A percentile compares a stretch with the other conserved stretches of the same genome.
Evolutionary conservation across 2,329 filamentous ascomycete genomes (phyloP).

Genomic region (Westerdykella ornata): DNA sequence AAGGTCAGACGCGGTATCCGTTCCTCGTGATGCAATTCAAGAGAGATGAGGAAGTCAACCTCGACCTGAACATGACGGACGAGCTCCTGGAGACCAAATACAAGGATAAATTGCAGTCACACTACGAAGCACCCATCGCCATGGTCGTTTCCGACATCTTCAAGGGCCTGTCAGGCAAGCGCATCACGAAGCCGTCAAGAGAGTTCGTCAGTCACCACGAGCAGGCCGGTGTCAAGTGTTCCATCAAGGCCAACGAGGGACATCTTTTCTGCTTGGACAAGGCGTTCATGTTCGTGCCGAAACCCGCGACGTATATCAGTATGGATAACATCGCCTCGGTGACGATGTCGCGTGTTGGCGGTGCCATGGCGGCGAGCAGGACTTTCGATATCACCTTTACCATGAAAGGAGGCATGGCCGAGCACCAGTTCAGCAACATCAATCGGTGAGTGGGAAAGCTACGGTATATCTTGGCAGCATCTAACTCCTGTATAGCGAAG

Average conservation of each 20-base stretch:
- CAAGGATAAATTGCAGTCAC: conserved; percentile 77
- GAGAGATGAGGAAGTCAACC: conserved; percentile 91
- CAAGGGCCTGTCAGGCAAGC: conserved; percentile 88
- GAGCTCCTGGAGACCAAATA: conserved; percentile 79
- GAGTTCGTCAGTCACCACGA: conserved; percentile 91
- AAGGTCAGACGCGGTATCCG: conserved; percentile 95
- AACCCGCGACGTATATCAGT: conserved; percentile 93
- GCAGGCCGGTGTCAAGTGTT: conserved; percentile 95
- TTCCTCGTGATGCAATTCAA: conserved; percentile 99
- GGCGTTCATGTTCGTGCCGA: conserved; percentile 98
- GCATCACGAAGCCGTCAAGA: conserved; percentile 86
- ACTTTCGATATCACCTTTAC: conserved; percentile 96
- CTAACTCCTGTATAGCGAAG: conserved; percentile 53
- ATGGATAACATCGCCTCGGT: conserved; percentile 89
- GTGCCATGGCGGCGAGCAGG: conserved; percentile 84
- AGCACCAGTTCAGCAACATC: conserved; percentile 98
- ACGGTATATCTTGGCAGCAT: not conserved
- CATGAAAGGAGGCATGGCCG: conserved; percentile 77
- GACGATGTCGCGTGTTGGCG: conserved; percentile 92
- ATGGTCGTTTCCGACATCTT: conserved; percentile 94
- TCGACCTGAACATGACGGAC: conserved; percentile 93
- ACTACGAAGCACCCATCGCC: conserved; percentile 84
- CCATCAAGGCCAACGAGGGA: conserved; percentile 99
- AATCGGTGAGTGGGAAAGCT: conserved; percentile 56
- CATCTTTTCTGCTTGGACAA: conserved; percentile 96